phyloP scores from a whole-genome alignment of 257 asterid genomes.

The Petrea volubilis region DNA sequence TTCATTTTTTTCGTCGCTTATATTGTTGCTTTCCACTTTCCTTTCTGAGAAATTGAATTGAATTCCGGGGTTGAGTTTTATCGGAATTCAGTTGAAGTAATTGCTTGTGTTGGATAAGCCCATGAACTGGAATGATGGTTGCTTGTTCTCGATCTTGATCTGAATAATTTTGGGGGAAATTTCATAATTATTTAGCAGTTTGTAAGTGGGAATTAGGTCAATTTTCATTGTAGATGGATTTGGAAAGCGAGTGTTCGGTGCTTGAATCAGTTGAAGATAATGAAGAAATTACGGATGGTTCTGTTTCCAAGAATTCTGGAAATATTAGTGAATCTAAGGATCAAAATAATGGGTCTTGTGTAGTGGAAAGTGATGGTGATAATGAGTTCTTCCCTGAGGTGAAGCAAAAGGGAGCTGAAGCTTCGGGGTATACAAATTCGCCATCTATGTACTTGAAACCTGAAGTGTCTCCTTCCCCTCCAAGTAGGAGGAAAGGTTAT shows the following conservation, averaged over 20 bases:
- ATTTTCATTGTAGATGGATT: conserved; percentile 41
- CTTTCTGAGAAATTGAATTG: conserved; percentile 21
- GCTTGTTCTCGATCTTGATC: conserved; percentile 74
- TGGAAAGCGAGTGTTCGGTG: conserved; percentile 42
- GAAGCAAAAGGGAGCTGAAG: conserved; percentile 23
- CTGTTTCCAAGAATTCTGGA: conserved; percentile 21
- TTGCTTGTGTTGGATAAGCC: conserved; percentile 21
- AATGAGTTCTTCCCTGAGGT: conserved; percentile 25
- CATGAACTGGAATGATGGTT: conserved; percentile 64
- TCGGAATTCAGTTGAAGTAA: conserved; percentile 24
- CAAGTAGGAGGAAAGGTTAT: conserved; percentile 36
- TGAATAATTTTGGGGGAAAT: conserved; percentile 22
- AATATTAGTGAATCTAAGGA: conserved; percentile 32
- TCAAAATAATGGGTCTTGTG: conserved; percentile 38
- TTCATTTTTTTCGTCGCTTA: conserved; percentile 21
- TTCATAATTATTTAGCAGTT: not conserved
- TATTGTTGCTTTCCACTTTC: conserved; percentile 16
- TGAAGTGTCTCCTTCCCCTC: conserved; percentile 16
- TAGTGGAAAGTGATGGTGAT: conserved; percentile 20
- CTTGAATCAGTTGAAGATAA: conserved; percentile 52
- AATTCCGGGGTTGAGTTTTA: conserved; percentile 8
- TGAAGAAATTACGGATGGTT: conserved; percentile 33
- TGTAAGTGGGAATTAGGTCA: conserved; percentile 7
- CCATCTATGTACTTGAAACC: not conserved
- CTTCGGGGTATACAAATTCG: conserved; percentile 4